A percentile compares a stretch with the other conserved stretches of the same genome.
These are phyloP conservation scores for Pulveroboletus sp. DNA, from an alignment of 768 basidiomycete species.

Conservation along the genomic window DNA sequence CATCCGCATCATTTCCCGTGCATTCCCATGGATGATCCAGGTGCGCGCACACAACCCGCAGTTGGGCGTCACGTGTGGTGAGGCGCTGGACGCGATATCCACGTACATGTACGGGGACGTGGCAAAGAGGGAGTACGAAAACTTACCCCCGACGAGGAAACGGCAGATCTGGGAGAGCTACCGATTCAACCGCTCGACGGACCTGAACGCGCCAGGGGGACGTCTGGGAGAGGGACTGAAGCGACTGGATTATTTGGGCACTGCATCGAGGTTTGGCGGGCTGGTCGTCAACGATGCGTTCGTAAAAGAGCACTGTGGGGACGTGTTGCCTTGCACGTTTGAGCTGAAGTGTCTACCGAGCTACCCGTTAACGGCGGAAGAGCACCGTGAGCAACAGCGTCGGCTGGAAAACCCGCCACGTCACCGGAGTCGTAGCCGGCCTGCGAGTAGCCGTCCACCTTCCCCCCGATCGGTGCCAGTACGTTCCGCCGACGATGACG, in stretches of 20 bases:
- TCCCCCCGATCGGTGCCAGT: constrained; percentile 17
- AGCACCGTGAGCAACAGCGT: constrained; percentile 45
- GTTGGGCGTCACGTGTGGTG: constrained; percentile 65
- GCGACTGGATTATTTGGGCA: constrained; percentile 62
- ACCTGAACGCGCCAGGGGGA: constrained; percentile 65
- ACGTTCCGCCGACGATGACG: constrained; percentile 17
- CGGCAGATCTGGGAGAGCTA: constrained; percentile 50
- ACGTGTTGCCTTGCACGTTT: constrained; percentile 53
- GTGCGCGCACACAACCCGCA: constrained; percentile 41
- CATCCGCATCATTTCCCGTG: constrained; percentile 50
- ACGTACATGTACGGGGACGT: constrained; percentile 48
- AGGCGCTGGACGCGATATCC: constrained; percentile 55
- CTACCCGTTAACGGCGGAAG: constrained; percentile 47
- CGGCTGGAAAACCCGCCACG: constrained; percentile 25
- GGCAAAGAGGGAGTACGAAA: constrained; percentile 49
- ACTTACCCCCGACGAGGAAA: constrained; percentile 34
- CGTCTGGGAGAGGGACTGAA: constrained; percentile 58
- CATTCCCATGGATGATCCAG: constrained; percentile 55
- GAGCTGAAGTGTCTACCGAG: constrained; percentile 49
- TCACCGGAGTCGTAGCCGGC: constrained; percentile 22
- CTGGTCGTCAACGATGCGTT: constrained; percentile 42
- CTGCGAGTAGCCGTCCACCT: constrained; percentile 12
- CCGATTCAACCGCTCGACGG: constrained; percentile 61
- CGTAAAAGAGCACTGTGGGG: constrained; percentile 44
- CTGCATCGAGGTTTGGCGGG: constrained; percentile 61